phyloP scores from a whole-genome alignment of 805 yeast genomes.

The Sporopachydermia lactativora region DNA sequence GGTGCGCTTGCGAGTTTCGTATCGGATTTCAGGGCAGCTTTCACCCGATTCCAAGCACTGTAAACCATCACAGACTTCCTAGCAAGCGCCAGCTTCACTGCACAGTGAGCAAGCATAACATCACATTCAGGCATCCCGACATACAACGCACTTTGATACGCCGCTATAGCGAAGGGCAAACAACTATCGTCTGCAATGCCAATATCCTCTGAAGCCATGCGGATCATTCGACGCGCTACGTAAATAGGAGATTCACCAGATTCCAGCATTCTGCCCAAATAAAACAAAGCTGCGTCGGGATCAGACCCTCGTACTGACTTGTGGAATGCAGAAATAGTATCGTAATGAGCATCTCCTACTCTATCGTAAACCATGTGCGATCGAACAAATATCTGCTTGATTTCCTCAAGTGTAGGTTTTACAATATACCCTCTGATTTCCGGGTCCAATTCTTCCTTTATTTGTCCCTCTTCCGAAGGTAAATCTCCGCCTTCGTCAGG shows the following conservation, averaged over 20 bases:
- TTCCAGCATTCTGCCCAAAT: slow-evolving; percentile 73
- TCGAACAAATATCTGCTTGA: slow-evolving; percentile 31
- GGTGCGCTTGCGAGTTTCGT: slow-evolving; percentile 48
- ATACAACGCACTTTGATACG: slow-evolving; percentile 77
- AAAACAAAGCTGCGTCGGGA: slow-evolving; percentile 81
- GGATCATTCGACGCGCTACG: slow-evolving; percentile 79
- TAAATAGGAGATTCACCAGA: slow-evolving; percentile 93
- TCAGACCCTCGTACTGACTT: slow-evolving; percentile 83
- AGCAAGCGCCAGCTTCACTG: slow-evolving; percentile 78
- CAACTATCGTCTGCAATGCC: slow-evolving; percentile 77
- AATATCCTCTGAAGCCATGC: slow-evolving; percentile 91
- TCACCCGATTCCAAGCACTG: slow-evolving; percentile 63
- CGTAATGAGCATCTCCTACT: slow-evolving; percentile 88
- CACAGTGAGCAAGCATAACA: slow-evolving; percentile 79
- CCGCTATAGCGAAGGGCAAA: slow-evolving; percentile 74
- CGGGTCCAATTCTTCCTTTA: too few relatives aligned
- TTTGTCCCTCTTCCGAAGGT: slow-evolving; percentile 2
- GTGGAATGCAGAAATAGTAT: slow-evolving; percentile 90
- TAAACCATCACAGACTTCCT: slow-evolving; percentile 79
- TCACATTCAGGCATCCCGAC: slow-evolving; percentile 95
- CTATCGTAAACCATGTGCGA: slow-evolving; percentile 62
- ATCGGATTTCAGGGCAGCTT: slow-evolving; percentile 37
- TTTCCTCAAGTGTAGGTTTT: slow-evolving; percentile 14
- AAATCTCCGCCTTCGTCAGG: slow-evolving; percentile 7
- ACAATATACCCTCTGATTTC: slow-evolving; percentile 4